Evolutionary conservation across 768 basidiomycete genomes (phyloP).

Genomic region (Tulasnella sp.): DNA sequence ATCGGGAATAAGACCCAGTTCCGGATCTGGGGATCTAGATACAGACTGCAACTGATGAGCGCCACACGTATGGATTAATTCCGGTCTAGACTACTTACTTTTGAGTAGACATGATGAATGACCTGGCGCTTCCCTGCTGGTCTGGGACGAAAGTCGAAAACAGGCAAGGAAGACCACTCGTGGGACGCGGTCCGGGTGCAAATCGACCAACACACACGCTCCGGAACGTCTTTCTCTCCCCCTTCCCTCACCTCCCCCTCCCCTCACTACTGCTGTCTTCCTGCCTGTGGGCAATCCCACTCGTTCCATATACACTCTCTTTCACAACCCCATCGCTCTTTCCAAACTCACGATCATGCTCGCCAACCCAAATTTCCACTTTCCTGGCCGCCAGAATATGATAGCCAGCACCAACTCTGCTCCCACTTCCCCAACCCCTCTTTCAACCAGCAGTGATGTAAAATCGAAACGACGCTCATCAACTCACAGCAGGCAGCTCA

Average conservation of each 20-base stretch:
- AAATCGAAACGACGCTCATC: constrained; percentile 21
- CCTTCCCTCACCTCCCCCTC: constrained; percentile 17
- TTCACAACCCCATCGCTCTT: constrained; percentile 16
- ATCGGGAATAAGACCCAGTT: constrained; percentile 96
- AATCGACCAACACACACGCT: constrained; percentile 22
- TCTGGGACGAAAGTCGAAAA: constrained; percentile 9
- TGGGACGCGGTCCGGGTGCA: constrained; percentile 15
- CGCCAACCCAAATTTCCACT: constrained; percentile 30
- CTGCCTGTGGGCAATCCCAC: constrained; percentile 22
- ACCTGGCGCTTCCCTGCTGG: constrained; percentile 3
- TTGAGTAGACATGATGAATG: constrained; percentile 4
- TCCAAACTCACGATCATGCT: constrained; percentile 24
- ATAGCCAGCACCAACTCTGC: not conserved
- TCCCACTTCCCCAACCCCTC: constrained; percentile 1
- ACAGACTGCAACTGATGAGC: constrained; percentile 45
- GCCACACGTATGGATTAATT: not conserved
- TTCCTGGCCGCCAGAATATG: constrained; percentile 28
- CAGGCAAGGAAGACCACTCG: not conserved
- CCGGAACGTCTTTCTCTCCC: constrained; percentile 20
- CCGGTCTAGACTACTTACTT: not conserved
- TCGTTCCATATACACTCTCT: constrained; percentile 26
- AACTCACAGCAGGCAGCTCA: constrained; percentile 27
- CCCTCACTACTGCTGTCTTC: constrained; percentile 25
- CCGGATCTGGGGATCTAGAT: constrained; percentile 94
- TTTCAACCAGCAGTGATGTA: constrained; percentile 14